Base-by-base conservation (phyloP, 306 rosid genomes). In the Prunus mume region DNA sequence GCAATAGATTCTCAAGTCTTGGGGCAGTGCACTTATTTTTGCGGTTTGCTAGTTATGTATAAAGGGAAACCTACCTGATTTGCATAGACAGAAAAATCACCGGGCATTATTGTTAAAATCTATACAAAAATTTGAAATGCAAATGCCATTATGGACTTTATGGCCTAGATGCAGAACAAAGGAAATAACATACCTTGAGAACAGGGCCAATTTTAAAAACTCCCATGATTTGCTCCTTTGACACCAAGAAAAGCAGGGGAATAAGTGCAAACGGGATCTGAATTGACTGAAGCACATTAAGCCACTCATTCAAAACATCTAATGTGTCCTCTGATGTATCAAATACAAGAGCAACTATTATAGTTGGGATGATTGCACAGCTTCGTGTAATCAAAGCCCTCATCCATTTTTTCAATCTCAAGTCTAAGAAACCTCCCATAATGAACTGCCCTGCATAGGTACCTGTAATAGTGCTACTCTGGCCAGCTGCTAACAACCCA, bases 391-490 rank as follows among this genome's bases (percentile, higher is more conserved):
- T 96, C 76, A 96, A 79, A 6, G 99, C 89, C 84, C 99, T 85
- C 9, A 86, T 64, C 99, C 99, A 96, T 85, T 96, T 96, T 80
- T 96, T 96, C 89, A 96, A 68, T 90, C 80, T 89, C 75, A 96
- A 79, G 82, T 92, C 86, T 45, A 96, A 84, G 77, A 96, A 96
- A 52, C 99, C 99, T 19, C 97, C 97, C 99, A 96, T 96, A 78
- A 96, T 96, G 76, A 96, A 96, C 73, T 96, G 99, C n/a, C 99
- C 99, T 12, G 99, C 98, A 82, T 96, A 96, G 68, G 99, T 96
- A 54, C 99, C 98, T 12, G 99, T 96, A 58, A 96, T 92, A 54
- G 99, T 96, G 81, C 99, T 95, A 78, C 99, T 96, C 76, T 96
- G 99, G 15, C 99, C 99, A 1, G 99, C 98, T 18, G 99, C 99